phyloP scores from a whole-genome alignment of 2,329 filamentous ascomycete species.

The Leptographium wingfieldii region DNA sequence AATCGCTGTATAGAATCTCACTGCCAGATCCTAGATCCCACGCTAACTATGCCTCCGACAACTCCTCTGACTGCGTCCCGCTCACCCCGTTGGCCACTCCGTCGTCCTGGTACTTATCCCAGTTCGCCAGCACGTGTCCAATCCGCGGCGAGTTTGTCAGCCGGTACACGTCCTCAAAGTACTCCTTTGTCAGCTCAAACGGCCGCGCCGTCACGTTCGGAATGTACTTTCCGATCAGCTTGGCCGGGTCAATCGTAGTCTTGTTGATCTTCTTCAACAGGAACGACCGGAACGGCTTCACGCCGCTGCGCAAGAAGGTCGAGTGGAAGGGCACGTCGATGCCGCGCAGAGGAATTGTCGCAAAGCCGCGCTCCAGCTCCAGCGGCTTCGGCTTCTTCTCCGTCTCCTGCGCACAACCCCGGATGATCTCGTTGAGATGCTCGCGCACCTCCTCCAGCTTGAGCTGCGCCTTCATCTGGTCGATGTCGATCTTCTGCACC shows the following conservation, averaged over 20 bases:
- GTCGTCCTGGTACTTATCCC: conserved; percentile 58
- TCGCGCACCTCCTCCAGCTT: conserved; percentile 84
- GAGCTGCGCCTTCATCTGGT: conserved; percentile 75
- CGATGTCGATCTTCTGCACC: conserved; percentile 93
- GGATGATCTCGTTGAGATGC: conserved; percentile 83
- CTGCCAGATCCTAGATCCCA: background rate
- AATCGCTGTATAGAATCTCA: background rate
- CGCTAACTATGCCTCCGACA: conserved; percentile 4
- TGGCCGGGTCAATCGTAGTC: conserved; percentile 93
- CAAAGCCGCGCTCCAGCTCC: conserved; percentile 86
- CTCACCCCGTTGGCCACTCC: conserved; percentile 15
- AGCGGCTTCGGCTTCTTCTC: conserved; percentile 79
- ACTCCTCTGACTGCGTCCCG: background rate
- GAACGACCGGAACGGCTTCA: conserved; percentile 98
- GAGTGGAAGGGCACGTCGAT: conserved; percentile 99
- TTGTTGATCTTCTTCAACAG: conserved; percentile 99
- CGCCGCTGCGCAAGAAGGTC: conserved; percentile 92
- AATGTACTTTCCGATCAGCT: conserved; percentile 96
- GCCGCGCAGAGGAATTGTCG: conserved; percentile 89
- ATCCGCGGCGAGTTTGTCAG: conserved; percentile 77
- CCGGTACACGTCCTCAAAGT: conserved; percentile 97
- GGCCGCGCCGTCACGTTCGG: conserved; percentile 95
- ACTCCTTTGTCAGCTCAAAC: conserved; percentile 93
- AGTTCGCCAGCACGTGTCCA: conserved; percentile 72
- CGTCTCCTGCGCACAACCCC: conserved; percentile 74